Evolutionary conservation across 352 stramenopile species (phyloP).

Genomic region (Blastocystis sp.): DNA sequence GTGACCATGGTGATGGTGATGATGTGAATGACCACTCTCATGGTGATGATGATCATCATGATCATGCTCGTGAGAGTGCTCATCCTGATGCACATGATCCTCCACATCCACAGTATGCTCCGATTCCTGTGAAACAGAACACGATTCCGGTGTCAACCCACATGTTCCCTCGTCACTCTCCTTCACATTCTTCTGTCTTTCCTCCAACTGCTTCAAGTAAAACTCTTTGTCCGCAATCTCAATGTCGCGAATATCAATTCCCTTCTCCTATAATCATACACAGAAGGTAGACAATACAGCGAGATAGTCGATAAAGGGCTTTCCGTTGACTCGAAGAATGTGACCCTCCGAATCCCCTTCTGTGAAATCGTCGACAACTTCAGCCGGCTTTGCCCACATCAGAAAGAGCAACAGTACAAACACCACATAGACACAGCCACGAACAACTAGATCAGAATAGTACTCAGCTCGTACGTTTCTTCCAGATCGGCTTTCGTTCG

Average conservation of each 20-base stretch:
- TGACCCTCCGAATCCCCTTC: slow-evolving; percentile 22
- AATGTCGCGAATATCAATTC: slow-evolving; percentile 34
- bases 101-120: background rate
- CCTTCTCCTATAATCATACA: background rate
- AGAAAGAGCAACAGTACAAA: slow-evolving; percentile 35
- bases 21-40: background rate
- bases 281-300: background rate
- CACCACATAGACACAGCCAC: background rate
- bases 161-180: background rate
- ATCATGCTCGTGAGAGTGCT: background rate
- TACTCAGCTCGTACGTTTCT: background rate
- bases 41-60: background rate
- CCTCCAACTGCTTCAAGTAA: background rate
- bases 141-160: background rate
- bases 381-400: slow-evolving; percentile 39
- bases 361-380: slow-evolving; percentile 36
- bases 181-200: background rate
- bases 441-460: background rate
- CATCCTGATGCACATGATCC: background rate
- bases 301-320: slow-evolving; percentile 25
- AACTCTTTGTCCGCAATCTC: slow-evolving; percentile 39
- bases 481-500: background rate
- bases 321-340: slow-evolving; percentile 45
- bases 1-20: background rate
- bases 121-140: background rate